Evolutionary conservation across 306 rosid species (phyloP), one percentile per base, ranked within the genome.

Genomic region (Begonia fuchsioides): DNA sequence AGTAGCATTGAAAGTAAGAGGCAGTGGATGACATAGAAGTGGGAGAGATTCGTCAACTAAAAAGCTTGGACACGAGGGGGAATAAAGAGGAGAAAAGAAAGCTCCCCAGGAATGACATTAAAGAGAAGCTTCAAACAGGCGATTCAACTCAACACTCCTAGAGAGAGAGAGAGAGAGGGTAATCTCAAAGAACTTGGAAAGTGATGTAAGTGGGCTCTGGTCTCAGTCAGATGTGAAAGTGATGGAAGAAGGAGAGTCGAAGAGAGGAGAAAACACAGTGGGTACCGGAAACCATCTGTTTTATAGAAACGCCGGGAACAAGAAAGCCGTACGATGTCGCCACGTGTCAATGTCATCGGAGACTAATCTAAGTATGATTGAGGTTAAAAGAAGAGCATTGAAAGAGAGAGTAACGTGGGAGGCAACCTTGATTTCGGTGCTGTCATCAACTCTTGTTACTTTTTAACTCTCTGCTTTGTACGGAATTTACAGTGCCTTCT

Each of bases 281-380:
- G 41, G 35, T 49, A 50, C 38, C 52, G 53, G 53, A 54, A 26
- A 49, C 73, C 40, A 50, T 62, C 79, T 45, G 39, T 55, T 87
- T 71, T 80, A 79, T 77, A 85, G 94, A 77, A 77, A 68, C 71
- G 57, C 62, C 69, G 57, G 70, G 65, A 64, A 49, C 44, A 20
- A 6, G 32, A 20, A 20, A 20, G 5, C 32, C 32, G 32, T 20
- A 20, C 62, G 70, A 62, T 69, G 57, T 51, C 57, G 39, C 8
- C 32, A 56, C 53, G 44, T 55, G 46, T 50, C 14, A 58, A 17
- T 8, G n/a, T 15, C 45, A 39, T 15, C 18, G 12, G 9, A 13
- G 10, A 12, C 17, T 53, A 12, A 53, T 4, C 20, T n/a, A 20
- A 20, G 32, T 2, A 20, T 20, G 32, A 20, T 20, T 20, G 32